A percentile compares a stretch with the other conserved stretches of the same genome.
Conservation (phyloP, 2,329 filamentous ascomycete species). For the Meredithiella fracta region DNA sequence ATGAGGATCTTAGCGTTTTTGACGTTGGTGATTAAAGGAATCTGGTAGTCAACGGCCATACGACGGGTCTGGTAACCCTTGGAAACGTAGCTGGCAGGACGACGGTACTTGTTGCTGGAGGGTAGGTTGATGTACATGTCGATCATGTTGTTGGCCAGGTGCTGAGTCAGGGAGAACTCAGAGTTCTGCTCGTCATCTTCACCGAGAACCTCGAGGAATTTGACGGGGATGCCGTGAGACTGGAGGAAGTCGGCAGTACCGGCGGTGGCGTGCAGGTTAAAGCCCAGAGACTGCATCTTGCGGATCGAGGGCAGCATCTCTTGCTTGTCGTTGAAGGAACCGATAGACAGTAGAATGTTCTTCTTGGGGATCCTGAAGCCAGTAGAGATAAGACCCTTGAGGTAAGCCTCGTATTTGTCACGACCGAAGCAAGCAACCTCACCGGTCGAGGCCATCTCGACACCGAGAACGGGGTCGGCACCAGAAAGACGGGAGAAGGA, state of each 20-base stretch:
- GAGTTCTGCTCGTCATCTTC: constrained; percentile 74
- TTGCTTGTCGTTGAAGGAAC: constrained; percentile 93
- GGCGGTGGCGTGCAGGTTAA: constrained; percentile 88
- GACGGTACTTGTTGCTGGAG: constrained; percentile 93
- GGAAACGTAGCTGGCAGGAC: constrained; percentile 96
- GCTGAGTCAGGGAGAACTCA: constrained; percentile 92
- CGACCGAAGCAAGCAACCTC: constrained; percentile 93
- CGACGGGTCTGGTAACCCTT: constrained; percentile 91
- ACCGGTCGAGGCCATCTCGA: constrained; percentile 98
- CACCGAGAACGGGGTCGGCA: constrained; percentile 87
- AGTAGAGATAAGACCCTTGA: constrained; percentile 89
- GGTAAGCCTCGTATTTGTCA: constrained; percentile 93
- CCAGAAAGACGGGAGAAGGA: constrained; percentile 95
- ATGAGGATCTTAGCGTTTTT: constrained; percentile 98
- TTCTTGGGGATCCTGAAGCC: constrained; percentile 93
- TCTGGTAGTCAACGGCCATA: constrained; percentile 97
- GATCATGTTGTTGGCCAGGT: constrained; percentile 93
- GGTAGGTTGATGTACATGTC: constrained; percentile 98
- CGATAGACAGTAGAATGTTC: constrained; percentile 89
- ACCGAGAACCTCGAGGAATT: constrained; percentile 78
- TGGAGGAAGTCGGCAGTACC: constrained; percentile 94
- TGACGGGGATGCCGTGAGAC: constrained; percentile 78
- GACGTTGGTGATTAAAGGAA: constrained; percentile 92
- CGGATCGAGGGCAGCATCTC: constrained; percentile 89
- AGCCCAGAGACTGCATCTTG: constrained; percentile 79